Evolutionary conservation across 148 eudicot species (phyloP), one percentile per base, ranked within the genome.

Genomic region (Camellia japonica): DNA sequence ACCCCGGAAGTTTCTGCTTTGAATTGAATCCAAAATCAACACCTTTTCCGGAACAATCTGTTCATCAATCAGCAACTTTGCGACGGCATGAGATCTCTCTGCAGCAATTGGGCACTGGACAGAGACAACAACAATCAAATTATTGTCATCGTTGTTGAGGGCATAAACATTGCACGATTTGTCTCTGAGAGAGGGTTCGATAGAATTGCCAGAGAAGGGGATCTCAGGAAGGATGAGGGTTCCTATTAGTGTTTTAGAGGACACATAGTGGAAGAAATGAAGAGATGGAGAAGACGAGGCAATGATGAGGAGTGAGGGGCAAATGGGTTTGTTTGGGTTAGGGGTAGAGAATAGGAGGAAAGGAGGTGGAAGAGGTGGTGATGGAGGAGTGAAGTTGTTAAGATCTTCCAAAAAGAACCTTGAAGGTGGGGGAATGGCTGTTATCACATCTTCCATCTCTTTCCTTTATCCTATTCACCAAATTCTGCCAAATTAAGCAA

Each of bases 391-490:
- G 83, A 97, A 97, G 84, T 88, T 94, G 87, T 94, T 92, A 51
- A 97, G 93, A 82, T 97, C 99, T 81, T 97, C 99, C 71, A 87
- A 77, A 69, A 92, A 88, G 84, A 97, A 92, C 82, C 99, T 87
- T 71, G 99, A 92, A 81, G 99, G 99, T 46, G 97, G 99, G 59
- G 99, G 98, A 79, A 88, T 74, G 23, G 92, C 98, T 68, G 99
- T 97, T 84, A 97, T 71, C 76, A 92, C 94, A 80, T 94, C 98
- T 80, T 97, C 99, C 99, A 97, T 97, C 70, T 86, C 81, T 80
- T 82, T 12, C 10, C 38, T 74, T 23, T 64, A 44, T 55, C 38
- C 73, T 61, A 78, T 38, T 78, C 23, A 46, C 74, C 80, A 79
- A 73, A 78, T 64, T 73, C 94, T 88, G 90, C 80, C 66, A 86